phyloP scores from a whole-genome alignment of 176 grass and related monocot species.

The Pontederia paniculata region DNA sequence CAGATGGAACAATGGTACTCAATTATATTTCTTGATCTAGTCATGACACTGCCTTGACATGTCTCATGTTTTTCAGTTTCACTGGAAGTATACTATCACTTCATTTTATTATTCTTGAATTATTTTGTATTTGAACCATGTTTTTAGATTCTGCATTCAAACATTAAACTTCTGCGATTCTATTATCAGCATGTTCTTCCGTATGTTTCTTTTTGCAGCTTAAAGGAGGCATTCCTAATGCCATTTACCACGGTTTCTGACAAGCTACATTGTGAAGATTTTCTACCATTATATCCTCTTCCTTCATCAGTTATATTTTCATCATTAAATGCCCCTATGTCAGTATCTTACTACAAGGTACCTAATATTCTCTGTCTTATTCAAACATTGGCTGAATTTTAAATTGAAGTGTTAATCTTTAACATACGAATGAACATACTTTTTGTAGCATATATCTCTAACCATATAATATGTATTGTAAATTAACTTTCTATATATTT shows the following conservation, averaged over 20 bases:
- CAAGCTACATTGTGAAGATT: constrained; percentile 60
- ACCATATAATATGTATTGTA: too few species aligned
- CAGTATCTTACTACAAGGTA: constrained; percentile 91
- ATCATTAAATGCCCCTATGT: constrained; percentile 31
- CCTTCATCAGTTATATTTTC: constrained; percentile 24
- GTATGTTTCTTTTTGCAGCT: constrained; percentile 32
- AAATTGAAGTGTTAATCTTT: neutral
- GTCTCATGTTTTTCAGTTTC: neutral
- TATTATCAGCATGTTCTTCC: neutral
- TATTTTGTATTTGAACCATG: too few species aligned
- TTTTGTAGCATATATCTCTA: too few species aligned
- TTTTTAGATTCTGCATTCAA: too few species aligned
- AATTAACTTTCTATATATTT: too few species aligned
- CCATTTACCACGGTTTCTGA: constrained; percentile 76
- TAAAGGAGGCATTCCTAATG: constrained; percentile 85
- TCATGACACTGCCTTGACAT: neutral
- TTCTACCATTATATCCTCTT: constrained; percentile 64
- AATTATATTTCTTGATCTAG: constrained; percentile 4
- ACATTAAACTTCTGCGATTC: too few species aligned
- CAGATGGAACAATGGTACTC: constrained; percentile 70
- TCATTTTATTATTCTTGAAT: too few species aligned
- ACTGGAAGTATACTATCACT: too few species aligned
- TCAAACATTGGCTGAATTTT: neutral
- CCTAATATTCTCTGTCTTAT: neutral
- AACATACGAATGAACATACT: too few species aligned